Base-by-base conservation (phyloP, 495 filamentous ascomycete genomes). In the Tetracladium setigerum region DNA sequence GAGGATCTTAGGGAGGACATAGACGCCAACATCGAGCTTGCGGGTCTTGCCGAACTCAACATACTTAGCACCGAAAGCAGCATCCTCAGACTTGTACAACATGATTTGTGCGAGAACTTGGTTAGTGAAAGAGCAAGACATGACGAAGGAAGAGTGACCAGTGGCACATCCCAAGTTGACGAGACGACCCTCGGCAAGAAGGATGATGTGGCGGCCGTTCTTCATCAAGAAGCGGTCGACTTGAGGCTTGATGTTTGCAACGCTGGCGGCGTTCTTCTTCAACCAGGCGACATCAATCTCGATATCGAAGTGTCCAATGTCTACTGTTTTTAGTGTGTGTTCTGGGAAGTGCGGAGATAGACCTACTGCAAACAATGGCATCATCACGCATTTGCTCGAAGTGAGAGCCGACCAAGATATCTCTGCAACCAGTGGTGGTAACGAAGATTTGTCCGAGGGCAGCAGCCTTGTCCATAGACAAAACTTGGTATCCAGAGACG, bases 121-220 rank as follows among this genome's bases (percentile, higher is more conserved):
- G 82, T 98, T 98, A 76, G 91, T 95, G 85, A 98, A 98, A 52
- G 90, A 96, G 86, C 92, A 98, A 55, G 88, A 95, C 92, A 98
- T 96, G 79, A 98, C 92, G 74, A 98, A 98, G 40, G 91, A 96
- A 59, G 90, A 95, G 85, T 98, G 92, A 52, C 92, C 92, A 50
- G 92, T 98, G 63, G 92, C 92, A 73, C 92, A 98, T 68, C 92
- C 92, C 46, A 98, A 77, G 79, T 98, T 98, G 72, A 98, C 94
- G 47, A 98, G 86, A 76, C 92, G 91, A 57, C 92, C 92, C 72
- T 98, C 92, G 55, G 92, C 92, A 48, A 98, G 82, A 52, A 98
- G 89, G 67, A 98, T 94, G 77, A 98, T 89, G 77, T 96, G 85
- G 62, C 86, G 84, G 72, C 94, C 92, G 74, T 68, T 95, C 67